phyloP scores from a whole-genome alignment of 306 rosid species.

The Acacia acuminata region DNA sequence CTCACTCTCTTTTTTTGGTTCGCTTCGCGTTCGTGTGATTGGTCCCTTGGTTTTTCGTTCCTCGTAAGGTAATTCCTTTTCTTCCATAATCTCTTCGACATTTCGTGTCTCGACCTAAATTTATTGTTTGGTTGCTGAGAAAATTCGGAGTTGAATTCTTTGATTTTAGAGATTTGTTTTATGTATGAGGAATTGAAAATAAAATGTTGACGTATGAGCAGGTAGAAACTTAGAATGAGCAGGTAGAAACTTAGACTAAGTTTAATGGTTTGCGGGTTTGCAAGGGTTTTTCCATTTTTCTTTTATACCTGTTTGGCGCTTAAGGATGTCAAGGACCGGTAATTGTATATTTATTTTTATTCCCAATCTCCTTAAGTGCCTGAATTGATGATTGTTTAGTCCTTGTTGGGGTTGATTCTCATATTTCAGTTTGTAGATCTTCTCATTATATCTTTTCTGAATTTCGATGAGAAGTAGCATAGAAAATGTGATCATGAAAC shows the following conservation, averaged over 20 bases:
- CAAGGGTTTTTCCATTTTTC: neutral
- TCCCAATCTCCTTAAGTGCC: neutral
- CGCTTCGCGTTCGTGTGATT: conserved; percentile 23
- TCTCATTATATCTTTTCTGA: conserved; percentile 2
- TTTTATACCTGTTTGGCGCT: neutral
- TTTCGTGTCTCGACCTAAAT: neutral
- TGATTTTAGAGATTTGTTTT: neutral
- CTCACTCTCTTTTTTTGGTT: conserved; percentile 38
- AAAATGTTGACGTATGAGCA: neutral
- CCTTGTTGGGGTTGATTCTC: conserved; percentile 8
- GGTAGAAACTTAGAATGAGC: neutral
- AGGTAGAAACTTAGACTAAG: neutral
- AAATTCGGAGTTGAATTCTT: neutral
- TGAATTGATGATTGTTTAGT: conserved; percentile 8
- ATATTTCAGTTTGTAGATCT: neutral
- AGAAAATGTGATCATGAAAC: neutral
- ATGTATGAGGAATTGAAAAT: neutral
- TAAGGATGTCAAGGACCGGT: neutral
- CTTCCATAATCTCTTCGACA: neutral
- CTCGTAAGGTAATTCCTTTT: conserved; percentile 30
- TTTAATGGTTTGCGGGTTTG: neutral
- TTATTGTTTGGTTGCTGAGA: conserved; percentile 24
- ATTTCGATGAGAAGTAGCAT: conserved; percentile 7
- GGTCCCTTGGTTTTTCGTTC: conserved; percentile 12
- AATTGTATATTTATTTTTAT: neutral